Evolutionary conservation across 148 eudicot species (phyloP).

Genomic region (Cornus controversa): DNA sequence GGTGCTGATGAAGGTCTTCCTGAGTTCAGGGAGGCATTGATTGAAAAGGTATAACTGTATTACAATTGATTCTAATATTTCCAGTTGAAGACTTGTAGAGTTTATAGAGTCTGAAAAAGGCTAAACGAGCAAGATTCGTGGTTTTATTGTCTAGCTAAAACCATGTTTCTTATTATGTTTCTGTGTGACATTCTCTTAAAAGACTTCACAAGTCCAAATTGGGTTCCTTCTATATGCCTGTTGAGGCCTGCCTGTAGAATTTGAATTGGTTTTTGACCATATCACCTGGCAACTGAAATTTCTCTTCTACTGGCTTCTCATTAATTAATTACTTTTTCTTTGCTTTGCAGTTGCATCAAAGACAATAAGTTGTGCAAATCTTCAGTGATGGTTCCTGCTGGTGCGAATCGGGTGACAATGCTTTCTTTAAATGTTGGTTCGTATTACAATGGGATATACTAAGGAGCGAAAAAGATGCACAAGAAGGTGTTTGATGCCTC

Average conservation of each 20-base stretch:
- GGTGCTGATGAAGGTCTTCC: slow-evolving; percentile 98
- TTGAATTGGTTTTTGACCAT: background rate
- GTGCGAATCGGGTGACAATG: slow-evolving; percentile 88
- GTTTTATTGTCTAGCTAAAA: background rate
- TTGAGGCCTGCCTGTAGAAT: background rate
- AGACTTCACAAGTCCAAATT: no score
- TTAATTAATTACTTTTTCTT: background rate
- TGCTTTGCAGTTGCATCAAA: slow-evolving; percentile 49
- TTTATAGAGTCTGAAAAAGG: background rate
- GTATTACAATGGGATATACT: no score
- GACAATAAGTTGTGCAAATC: slow-evolving; percentile 80
- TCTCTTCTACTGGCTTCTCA: background rate
- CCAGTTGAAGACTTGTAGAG: background rate
- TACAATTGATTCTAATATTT: background rate
- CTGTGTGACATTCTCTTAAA: no score
- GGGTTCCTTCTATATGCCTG: no score
- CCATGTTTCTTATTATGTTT: no score
- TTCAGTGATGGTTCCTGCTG: slow-evolving; percentile 96
- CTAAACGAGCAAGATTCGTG: background rate
- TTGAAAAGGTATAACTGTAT: slow-evolving; percentile 64
- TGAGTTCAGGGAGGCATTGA: slow-evolving; percentile 79
- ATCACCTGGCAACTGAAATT: background rate
- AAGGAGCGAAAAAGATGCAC: no score
- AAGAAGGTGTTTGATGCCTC: no score
- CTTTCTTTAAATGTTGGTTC: background rate